Conservation (phyloP, 2,329 filamentous ascomycete species). For the Alternaria ventricosa region DNA sequence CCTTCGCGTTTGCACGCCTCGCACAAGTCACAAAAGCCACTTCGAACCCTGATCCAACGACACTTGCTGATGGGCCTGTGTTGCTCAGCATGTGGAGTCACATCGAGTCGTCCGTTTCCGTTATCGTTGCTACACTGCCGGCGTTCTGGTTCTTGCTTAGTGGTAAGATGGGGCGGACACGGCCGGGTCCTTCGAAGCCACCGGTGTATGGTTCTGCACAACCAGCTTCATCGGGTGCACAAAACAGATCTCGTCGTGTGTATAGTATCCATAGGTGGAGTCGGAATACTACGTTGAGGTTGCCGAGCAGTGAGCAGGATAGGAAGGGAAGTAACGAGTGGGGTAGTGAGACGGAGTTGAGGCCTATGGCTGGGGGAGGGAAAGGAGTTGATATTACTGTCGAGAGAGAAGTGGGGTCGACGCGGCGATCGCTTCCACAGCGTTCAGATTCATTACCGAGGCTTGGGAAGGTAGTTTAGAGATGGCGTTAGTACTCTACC, state of each 20-base stretch:
- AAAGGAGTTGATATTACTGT: background rate
- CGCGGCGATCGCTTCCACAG: background rate
- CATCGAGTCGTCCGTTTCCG: background rate
- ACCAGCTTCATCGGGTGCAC: background rate
- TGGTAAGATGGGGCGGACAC: background rate
- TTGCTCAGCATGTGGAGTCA: background rate
- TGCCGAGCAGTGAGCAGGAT: background rate
- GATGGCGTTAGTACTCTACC: no score
- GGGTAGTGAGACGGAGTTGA: background rate
- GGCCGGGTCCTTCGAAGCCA: background rate
- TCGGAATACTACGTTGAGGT: background rate
- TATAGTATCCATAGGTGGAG: background rate
- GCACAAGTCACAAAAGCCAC: background rate
- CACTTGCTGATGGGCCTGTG: background rate
- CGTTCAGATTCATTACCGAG: no score
- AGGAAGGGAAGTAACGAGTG: background rate
- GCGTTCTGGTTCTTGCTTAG: background rate
- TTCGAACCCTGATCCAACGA: background rate
- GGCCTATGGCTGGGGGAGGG: background rate
- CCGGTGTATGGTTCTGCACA: background rate
- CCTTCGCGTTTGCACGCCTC: background rate
- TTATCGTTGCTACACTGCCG: background rate
- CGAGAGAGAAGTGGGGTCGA: background rate
- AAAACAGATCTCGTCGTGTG: background rate
- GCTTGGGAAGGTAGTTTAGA: no score